Percentiles rank a stretch among this genome's conserved stretches.
These are phyloP conservation scores for Globisporangium cylindrosporum DNA, from an alignment of 352 stramenopile species.

Conservation along the genomic window DNA sequence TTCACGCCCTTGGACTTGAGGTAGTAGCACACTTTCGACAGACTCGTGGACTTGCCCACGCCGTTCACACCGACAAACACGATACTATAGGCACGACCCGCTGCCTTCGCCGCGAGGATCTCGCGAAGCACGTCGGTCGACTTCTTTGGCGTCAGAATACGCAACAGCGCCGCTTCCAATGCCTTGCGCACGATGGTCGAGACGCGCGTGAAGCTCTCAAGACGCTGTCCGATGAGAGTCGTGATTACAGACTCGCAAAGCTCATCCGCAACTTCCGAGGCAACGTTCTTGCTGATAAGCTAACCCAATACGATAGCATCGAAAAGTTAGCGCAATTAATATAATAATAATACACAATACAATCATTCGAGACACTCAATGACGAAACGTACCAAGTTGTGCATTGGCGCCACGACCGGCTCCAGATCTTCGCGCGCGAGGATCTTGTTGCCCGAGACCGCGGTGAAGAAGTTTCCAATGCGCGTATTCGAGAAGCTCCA, in stretches of 20 bases:
- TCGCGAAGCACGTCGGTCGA: constrained; percentile 95
- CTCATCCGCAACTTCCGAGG: constrained; percentile 92
- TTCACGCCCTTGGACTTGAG: constrained; percentile 97
- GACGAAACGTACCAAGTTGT: constrained; percentile 68
- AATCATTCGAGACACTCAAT: not conserved
- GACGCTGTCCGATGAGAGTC: constrained; percentile 93
- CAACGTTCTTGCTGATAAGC: constrained; percentile 98
- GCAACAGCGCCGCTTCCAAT: constrained; percentile 91
- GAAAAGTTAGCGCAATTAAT: not conserved
- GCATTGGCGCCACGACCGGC: constrained; percentile 91
- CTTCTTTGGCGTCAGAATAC: constrained; percentile 95
- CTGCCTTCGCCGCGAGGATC: constrained; percentile 86
- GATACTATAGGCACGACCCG: constrained; percentile 95
- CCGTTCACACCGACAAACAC: constrained; percentile 99
- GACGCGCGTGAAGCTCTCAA: constrained; percentile 91
- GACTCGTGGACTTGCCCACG: constrained; percentile 97
- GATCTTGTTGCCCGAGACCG: constrained; percentile 90
- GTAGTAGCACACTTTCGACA: constrained; percentile 99
- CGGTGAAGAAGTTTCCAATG: constrained; percentile 78
- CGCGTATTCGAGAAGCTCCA: constrained; percentile 85
- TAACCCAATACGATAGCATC: constrained; percentile 23
- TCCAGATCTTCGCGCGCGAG: constrained; percentile 92
- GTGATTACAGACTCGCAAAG: constrained; percentile 94
- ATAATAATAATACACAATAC: not conserved
- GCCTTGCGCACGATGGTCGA: constrained; percentile 94